phyloP scores from a whole-genome alignment of 768 basidiomycete genomes.

The Suillus variegatus region DNA sequence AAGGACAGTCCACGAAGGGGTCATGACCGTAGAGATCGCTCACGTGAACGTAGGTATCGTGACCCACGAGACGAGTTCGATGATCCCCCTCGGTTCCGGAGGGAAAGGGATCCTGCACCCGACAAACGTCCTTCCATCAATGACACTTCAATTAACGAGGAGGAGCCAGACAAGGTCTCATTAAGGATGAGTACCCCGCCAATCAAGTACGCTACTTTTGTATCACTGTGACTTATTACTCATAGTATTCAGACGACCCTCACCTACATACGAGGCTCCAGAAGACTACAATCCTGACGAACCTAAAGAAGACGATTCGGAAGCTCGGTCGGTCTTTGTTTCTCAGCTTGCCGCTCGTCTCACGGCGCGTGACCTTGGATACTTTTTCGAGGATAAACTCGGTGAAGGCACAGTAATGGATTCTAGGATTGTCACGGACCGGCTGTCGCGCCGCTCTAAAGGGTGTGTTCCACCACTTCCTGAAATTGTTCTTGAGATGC shows the following conservation, averaged over 20 bases:
- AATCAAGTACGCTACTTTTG: slow-evolving; percentile 40
- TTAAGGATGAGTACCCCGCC: slow-evolving; percentile 39
- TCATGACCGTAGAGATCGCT: slow-evolving; percentile 47
- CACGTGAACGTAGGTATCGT: slow-evolving; percentile 54
- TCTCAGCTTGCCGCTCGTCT: slow-evolving; percentile 97
- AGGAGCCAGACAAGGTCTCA: slow-evolving; percentile 38
- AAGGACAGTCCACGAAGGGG: slow-evolving; percentile 52
- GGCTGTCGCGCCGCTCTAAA: slow-evolving; percentile 94
- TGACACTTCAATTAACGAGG: slow-evolving; percentile 38
- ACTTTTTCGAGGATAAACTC: slow-evolving; percentile 97
- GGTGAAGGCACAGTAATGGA: slow-evolving; percentile 95
- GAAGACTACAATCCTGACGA: slow-evolving; percentile 84
- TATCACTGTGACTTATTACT: slow-evolving; percentile 13
- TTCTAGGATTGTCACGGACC: slow-evolving; percentile 93
- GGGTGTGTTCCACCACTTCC: slow-evolving; percentile 58
- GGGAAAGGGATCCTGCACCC: slow-evolving; percentile 44
- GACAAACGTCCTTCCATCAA: slow-evolving; percentile 42
- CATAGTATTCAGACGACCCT: slow-evolving; percentile 53
- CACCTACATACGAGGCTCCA: slow-evolving; percentile 69
- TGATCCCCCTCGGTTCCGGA: slow-evolving; percentile 47
- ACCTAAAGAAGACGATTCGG: slow-evolving; percentile 92
- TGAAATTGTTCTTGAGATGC: neutral
- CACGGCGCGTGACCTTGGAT: slow-evolving; percentile 95
- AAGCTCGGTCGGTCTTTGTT: slow-evolving; percentile 98
- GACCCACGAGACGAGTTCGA: slow-evolving; percentile 64